Conservation (phyloP, 1,284 basidiomycete species). For the Pisolithus thermaeus region DNA sequence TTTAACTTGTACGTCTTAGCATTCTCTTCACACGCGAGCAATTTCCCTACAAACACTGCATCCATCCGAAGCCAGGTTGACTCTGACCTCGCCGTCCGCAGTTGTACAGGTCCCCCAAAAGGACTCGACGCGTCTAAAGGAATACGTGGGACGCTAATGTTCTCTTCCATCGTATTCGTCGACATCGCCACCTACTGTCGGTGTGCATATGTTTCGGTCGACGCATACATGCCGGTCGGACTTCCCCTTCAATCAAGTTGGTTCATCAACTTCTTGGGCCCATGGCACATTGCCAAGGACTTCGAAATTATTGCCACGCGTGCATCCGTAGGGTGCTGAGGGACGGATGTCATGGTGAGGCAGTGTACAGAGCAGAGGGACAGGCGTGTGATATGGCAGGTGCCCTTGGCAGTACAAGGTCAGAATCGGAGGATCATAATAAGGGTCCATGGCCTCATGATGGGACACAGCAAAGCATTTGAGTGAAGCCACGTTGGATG, state of each 20-base stretch:
- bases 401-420: slow-evolving; percentile 45
- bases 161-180: slow-evolving; percentile 31
- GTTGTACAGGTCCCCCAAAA: slow-evolving; percentile 38
- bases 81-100: slow-evolving; percentile 26
- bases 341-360: slow-evolving; percentile 60
- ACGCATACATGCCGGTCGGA: slow-evolving; percentile 24
- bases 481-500: neutral
- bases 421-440: slow-evolving; percentile 40
- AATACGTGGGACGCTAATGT: slow-evolving; percentile 19
- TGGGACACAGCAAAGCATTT: slow-evolving; percentile 56
- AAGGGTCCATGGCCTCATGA: slow-evolving; percentile 30
- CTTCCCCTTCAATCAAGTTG: no score
- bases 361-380: slow-evolving; percentile 41
- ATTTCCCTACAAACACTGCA: slow-evolving; percentile 47
- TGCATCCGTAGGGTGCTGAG: slow-evolving; percentile 42
- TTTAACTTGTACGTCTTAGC: slow-evolving; percentile 38
- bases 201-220: slow-evolving; percentile 37
- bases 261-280: no score
- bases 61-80: slow-evolving; percentile 53
- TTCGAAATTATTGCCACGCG: slow-evolving; percentile 28
- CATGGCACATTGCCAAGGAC: slow-evolving; percentile 1
- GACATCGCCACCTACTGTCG: slow-evolving; percentile 31
- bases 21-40: slow-evolving; percentile 37
- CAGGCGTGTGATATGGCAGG: slow-evolving; percentile 37
- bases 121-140: slow-evolving; percentile 13